Evolutionary conservation across 495 filamentous ascomycete genomes (phyloP), one percentile per base, ranked within the genome.

Genomic region (Barbatosphaeria neglecta): DNA sequence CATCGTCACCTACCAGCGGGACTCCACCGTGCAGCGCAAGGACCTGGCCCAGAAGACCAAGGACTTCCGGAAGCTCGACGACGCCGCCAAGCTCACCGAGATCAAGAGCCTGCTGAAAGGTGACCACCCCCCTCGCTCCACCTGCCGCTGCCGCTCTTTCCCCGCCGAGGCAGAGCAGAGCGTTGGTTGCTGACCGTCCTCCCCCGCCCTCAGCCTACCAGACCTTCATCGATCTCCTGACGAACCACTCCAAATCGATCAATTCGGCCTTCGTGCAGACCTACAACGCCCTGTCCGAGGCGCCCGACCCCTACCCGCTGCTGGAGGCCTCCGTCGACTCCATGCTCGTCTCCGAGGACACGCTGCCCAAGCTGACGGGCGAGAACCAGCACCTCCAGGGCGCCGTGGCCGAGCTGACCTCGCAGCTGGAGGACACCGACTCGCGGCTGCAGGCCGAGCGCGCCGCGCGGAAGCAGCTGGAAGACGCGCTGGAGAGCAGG

Each of bases 11-110:
- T 84, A 87, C 57, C 92, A 99, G 58, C 79, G 88, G 51, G 93
- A 96, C 64, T 81, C 89, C 17, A 81, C 95, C 9, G 81, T 95
- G 13, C 90, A 96, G 59, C 78, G 92, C 40, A 99, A 99, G 58
- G 92, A 99, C 44, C 75, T 99, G 16, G 92, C 92, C 15, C 90
- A 95, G 64, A 97, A 95, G 70, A 99, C 92, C 3, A 99, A 97
- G 60, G 92, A 97, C 61, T 99, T 95, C 55, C 71, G 88, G 51
- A 99, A 96, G 62, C 75, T 95, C 3, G 92, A 97, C 46, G 93
- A 99, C 69, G 74, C 86, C 10, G 80, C 77, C 31, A 97, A 96
- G 64, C 71, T 96, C 17, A 68, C 68, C 1, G 93, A 99, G 57
- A 81, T 87, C 65, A 97, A 97, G 68, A 75, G 79, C 25, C 68